Conservation (phyloP, 2,329 filamentous ascomycete genomes). For the Chlorencoelia australis region DNA sequence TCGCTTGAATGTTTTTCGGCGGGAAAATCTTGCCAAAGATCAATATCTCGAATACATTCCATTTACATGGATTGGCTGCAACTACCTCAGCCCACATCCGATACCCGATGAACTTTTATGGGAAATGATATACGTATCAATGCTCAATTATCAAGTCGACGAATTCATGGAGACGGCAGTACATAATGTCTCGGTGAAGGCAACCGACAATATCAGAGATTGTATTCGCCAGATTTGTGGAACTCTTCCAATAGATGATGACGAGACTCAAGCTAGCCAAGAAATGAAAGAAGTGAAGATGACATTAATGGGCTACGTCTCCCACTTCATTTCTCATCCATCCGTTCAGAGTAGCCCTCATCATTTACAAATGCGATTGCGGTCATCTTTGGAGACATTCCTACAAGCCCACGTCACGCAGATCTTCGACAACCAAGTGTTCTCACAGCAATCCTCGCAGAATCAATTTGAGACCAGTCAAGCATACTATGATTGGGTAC, state of each 20-base stretch:
- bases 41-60: constrained; percentile 2
- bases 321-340: neutral
- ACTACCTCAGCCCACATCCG: neutral
- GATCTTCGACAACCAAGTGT: neutral
- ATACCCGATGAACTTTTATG: neutral
- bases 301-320: no score
- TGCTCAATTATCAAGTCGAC: constrained; percentile 1
- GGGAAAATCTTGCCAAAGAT: neutral
- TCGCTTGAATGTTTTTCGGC: neutral
- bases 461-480: neutral
- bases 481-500: constrained; percentile 1
- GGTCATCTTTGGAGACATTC: neutral
- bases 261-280: no score
- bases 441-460: neutral
- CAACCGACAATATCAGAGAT: no score
- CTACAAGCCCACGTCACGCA: constrained; percentile 1
- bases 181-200: no score
- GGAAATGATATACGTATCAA: constrained; percentile 1
- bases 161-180: neutral
- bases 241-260: no score
- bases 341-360: neutral
- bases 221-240: no score
- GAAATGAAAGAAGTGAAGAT: no score
- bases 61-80: constrained; percentile 1
- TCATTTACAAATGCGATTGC: neutral